Base-by-base conservation (phyloP, 192 early-diverging fungal species). In the Mortierella hygrophila region DNA sequence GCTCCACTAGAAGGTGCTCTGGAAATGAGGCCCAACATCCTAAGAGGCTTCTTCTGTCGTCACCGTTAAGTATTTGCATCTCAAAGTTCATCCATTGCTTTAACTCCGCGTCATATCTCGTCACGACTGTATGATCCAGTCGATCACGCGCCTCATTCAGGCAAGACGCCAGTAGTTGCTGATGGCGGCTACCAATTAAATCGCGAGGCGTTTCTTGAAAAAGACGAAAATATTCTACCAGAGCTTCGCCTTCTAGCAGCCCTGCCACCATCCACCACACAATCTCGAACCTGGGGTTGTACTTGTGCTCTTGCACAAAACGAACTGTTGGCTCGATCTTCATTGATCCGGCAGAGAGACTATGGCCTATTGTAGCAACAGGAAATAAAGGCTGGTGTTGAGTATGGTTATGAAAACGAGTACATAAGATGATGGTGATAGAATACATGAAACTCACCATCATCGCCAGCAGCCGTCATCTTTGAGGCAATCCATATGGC, bases 181-280 rank as follows among this genome's bases (percentile, higher is more conserved):
- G 75, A 76, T 76, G 75, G 7, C 75, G 75, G 26, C 75, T 60
- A 0, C 75, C 75, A 20, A 76, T 76, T 41, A 76, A 65, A 65
- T 76, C 75, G 18, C 75, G 75, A 10, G 75, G 60, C 21, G 6
- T 9, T 65, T 35, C 60, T 42, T 76, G 52, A 32, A 76, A 76
- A 65, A 65, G 60, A 26, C n/a, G n/a, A 10, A 76, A 76, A 68
- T 68, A 76, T 8, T 23, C 1, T 4, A 41, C 40, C 41, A 76
- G 29, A 29, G 75, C 54, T 38, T 15, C 37, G 0, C 75, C 75
- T 42, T 65, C 60, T n/a, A 76, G 60, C 60, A 77, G 35, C 18
- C 76, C 76, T 69, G 76, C 76, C 38, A 82, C 75, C 80, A 82
- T 82, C 74, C 74, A 82, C 80, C 74, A 82, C 32, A 82, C 55